Evolutionary conservation across 1,139 yeast species (phyloP).

Genomic region (Nadsonia commutata): DNA sequence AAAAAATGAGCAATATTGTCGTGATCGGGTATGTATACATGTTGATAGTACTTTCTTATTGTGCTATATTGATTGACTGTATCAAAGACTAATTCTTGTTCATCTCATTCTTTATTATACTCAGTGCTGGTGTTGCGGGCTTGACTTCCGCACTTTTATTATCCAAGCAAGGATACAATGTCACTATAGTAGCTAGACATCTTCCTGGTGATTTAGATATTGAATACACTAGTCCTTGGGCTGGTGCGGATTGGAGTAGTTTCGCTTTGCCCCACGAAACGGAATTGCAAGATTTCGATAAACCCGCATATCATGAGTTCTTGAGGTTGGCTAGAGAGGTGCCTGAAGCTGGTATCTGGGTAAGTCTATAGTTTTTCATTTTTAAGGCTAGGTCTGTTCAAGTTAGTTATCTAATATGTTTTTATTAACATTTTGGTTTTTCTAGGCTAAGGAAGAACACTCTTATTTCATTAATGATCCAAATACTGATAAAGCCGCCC

Average conservation of each 20-base stretch:
- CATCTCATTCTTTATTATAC: too few species aligned
- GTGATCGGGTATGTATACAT: background rate
- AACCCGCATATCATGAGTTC: conserved; percentile 28
- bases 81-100: too few species aligned
- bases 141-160: conserved; percentile 4
- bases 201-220: conserved; percentile 51
- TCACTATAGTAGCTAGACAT: conserved; percentile 27
- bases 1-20: background rate
- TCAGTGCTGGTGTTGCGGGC: conserved; percentile 5
- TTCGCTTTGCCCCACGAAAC: conserved; percentile 5
- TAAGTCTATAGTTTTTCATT: too few species aligned
- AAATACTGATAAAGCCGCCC: conserved; percentile 15
- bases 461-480: conserved; percentile 13
- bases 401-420: too few species aligned
- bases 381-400: too few species aligned
- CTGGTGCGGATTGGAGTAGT: conserved; percentile 21
- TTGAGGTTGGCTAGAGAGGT: conserved; percentile 28
- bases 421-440: conserved; percentile 16
- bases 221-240: conserved; percentile 49
- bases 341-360: conserved; percentile 34
- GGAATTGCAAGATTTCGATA: conserved; percentile 20
- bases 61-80: too few species aligned
- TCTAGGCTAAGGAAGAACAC: conserved; percentile 19
- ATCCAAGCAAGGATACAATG: conserved; percentile 1
- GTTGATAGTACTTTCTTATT: too few species aligned